Conservation (phyloP, 1,139 yeast species). For the Debaryomyces fabryi region DNA sequence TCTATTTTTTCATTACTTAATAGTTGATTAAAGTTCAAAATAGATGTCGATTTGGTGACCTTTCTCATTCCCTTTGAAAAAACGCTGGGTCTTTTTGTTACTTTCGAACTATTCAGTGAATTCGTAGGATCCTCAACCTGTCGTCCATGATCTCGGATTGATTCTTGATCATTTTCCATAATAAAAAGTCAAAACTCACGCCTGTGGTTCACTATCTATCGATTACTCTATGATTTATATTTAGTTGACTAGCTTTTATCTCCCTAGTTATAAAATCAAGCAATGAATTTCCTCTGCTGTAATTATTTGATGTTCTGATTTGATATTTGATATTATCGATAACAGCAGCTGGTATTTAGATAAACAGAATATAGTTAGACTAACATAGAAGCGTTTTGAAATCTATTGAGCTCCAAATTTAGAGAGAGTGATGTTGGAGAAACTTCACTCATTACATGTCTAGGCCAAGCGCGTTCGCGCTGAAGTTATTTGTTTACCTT, state of each 20-base stretch:
- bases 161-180: conserved; percentile 6
- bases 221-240: background rate
- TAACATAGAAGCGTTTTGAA: background rate
- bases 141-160: background rate
- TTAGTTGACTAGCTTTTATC: background rate
- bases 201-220: background rate
- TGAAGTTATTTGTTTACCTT: conserved; percentile 5
- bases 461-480: conserved; percentile 7
- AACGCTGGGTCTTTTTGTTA: conserved; percentile 19
- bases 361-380: background rate
- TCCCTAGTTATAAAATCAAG: background rate
- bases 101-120: background rate
- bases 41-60: conserved; percentile 24
- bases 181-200: background rate
- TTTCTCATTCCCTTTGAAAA: conserved; percentile 26
- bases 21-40: conserved; percentile 20
- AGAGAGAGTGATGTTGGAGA: background rate
- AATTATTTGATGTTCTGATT: background rate
- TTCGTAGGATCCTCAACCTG: background rate
- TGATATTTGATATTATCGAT: background rate
- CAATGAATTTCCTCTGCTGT: background rate
- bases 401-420: background rate
- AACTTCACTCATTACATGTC: background rate
- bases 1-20: conserved; percentile 3
- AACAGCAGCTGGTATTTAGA: background rate